phyloP scores from a whole-genome alignment of 495 filamentous ascomycete genomes.

The Neurospora sp. region DNA sequence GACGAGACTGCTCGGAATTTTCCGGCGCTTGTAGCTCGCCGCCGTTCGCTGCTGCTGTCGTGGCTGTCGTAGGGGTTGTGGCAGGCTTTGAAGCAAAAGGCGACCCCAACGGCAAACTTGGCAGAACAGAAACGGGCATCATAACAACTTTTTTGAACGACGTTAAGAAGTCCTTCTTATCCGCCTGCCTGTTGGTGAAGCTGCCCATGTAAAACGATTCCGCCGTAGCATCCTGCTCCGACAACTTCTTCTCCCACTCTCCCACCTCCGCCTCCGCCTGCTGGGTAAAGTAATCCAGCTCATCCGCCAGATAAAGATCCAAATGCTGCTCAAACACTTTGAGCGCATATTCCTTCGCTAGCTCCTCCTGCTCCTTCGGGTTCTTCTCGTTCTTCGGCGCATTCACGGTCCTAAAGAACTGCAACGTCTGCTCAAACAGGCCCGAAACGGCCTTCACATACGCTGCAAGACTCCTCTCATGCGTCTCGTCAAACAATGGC shows the following conservation, averaged over 20 bases:
- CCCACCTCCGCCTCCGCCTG: conserved; percentile 65
- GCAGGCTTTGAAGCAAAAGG: conserved; percentile 37
- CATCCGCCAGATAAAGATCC: conserved; percentile 87
- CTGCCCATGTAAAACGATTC: conserved; percentile 94
- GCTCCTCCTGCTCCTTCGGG: conserved; percentile 18
- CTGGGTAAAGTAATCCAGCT: conserved; percentile 74
- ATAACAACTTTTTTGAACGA: conserved; percentile 99
- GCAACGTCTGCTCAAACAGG: conserved; percentile 73
- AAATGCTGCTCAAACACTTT: conserved; percentile 83
- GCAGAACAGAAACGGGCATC: conserved; percentile 90
- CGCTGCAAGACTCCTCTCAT: conserved; percentile 59
- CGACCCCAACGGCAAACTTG: conserved; percentile 40
- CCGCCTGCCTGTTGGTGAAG: conserved; percentile 75
- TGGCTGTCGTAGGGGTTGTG: conserved; percentile 9
- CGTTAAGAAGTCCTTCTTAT: conserved; percentile 90
- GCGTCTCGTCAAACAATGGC: conserved; percentile 80
- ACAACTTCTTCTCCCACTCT: conserved; percentile 84
- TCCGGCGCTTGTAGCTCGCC: conserved; percentile 15
- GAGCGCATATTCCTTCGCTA: conserved; percentile 51
- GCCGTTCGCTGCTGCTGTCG: conserved; percentile 18
- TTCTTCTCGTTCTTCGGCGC: conserved; percentile 33
- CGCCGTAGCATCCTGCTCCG: conserved; percentile 79
- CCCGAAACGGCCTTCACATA: conserved; percentile 83
- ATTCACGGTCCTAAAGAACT: conserved; percentile 59
- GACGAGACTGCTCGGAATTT: conserved; percentile 32